Evolutionary conservation across 331 rosid species (phyloP).

Genomic region (Malus hybrid): DNA sequence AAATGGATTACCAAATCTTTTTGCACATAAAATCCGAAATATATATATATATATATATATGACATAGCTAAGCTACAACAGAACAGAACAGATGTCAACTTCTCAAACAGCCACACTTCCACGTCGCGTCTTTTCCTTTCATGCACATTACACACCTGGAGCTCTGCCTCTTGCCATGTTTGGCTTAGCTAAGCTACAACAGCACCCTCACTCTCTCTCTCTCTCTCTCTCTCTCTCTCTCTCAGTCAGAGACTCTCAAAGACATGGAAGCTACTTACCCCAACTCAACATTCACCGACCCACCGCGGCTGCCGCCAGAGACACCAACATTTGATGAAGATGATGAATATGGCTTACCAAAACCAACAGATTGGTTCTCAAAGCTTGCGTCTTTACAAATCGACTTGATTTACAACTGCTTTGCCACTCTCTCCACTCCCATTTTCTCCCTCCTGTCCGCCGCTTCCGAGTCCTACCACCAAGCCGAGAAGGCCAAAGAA

Average conservation of each 20-base stretch:
- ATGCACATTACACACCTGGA: slow-evolving; percentile 40
- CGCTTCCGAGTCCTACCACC: slow-evolving; percentile 36
- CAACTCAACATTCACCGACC: not conserved
- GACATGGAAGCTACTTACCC: not conserved
- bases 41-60: no score
- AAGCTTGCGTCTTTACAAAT: slow-evolving; percentile 33
- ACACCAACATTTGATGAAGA: slow-evolving; percentile 2
- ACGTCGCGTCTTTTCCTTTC: slow-evolving; percentile 17
- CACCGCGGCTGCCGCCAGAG: not conserved
- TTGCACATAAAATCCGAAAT: no score
- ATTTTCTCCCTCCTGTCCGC: slow-evolving; percentile 22
- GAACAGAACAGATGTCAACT: slow-evolving; percentile 9
- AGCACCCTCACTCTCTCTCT: no score
- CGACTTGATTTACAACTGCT: slow-evolving; percentile 40
- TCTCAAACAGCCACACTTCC: slow-evolving; percentile 26
- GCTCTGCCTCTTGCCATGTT: not conserved
- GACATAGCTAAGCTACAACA: not conserved
- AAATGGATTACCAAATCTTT: no score
- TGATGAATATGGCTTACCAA: slow-evolving; percentile 12
- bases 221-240: not conserved
- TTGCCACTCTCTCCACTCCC: slow-evolving; percentile 34
- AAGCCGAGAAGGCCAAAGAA: slow-evolving; percentile 28
- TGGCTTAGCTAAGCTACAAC: not conserved
- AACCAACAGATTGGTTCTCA: slow-evolving; percentile 32
- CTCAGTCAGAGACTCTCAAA: not conserved